These are phyloP conservation scores for Aureobasidium sp. DNA, from an alignment of 2,329 filamentous ascomycete genomes.

Conservation along the genomic window DNA sequence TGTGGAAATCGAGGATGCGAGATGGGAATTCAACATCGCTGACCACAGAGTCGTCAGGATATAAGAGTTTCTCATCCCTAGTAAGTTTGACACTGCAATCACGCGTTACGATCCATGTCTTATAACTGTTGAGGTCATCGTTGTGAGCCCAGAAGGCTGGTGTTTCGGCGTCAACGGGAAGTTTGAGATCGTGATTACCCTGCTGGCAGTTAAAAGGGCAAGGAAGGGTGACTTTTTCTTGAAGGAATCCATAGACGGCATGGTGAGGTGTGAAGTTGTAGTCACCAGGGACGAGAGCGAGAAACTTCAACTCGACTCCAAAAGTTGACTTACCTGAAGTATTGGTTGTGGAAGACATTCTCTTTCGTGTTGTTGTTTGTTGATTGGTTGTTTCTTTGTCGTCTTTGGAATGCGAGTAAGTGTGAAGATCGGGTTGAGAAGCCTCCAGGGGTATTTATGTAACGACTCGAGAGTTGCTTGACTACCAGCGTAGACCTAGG, in stretches of 20 bases:
- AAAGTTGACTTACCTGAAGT: constrained; percentile 6
- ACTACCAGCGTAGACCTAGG: background rate
- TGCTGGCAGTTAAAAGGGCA: background rate
- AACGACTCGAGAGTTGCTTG: background rate
- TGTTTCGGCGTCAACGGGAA: background rate
- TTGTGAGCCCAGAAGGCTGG: background rate
- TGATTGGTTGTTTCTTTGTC: background rate
- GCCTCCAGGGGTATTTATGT: background rate
- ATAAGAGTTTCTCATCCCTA: background rate
- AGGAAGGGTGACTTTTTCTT: background rate
- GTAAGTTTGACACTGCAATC: background rate
- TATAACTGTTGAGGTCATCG: background rate
- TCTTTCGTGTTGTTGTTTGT: background rate
- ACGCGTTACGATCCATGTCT: background rate
- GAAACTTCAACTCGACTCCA: constrained; percentile 1
- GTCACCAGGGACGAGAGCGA: background rate
- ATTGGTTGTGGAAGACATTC: background rate
- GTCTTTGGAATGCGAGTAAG: background rate
- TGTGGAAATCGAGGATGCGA: background rate
- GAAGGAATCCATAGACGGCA: background rate
- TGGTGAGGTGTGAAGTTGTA: background rate
- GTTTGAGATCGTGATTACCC: background rate
- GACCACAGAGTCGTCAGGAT: background rate
- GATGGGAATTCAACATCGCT: background rate
- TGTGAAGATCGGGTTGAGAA: background rate